phyloP scores from a whole-genome alignment of 2,329 filamentous ascomycete species.

The Fusarium nanum region DNA sequence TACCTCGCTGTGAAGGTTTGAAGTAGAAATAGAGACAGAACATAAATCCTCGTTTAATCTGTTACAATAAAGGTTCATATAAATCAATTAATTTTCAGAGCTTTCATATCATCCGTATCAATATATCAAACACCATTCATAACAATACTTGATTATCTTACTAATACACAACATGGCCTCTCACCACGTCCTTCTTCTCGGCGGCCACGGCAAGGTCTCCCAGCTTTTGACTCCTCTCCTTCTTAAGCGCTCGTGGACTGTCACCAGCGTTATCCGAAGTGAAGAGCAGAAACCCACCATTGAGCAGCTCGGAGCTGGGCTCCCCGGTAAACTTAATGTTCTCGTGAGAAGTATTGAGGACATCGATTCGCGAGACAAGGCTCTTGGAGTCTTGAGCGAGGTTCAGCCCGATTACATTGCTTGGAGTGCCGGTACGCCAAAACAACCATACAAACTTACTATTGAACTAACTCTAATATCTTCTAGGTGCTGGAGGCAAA shows the following conservation, averaged over 20 bases:
- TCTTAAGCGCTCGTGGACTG: conserved; percentile 77
- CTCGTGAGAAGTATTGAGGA: conserved; percentile 79
- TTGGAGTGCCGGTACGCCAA: conserved; percentile 71
- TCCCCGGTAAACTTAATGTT: conserved; percentile 74
- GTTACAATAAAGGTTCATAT: neutral
- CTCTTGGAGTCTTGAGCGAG: conserved; percentile 69
- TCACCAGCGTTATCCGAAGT: conserved; percentile 82
- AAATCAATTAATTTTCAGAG: neutral
- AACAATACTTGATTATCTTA: neutral
- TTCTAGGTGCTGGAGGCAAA: conserved; percentile 67
- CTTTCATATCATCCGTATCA: neutral
- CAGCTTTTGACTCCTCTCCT: conserved; percentile 81
- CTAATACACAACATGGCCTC: conserved; percentile 47
- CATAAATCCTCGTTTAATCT: conserved; percentile 7
- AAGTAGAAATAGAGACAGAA: neutral
- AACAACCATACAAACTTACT: neutral
- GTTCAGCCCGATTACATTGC: conserved; percentile 74
- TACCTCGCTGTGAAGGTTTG: neutral
- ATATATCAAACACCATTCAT: neutral
- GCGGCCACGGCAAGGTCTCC: conserved; percentile 84
- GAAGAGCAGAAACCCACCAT: conserved; percentile 75
- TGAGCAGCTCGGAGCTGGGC: conserved; percentile 67
- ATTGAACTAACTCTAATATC: conserved; percentile 16
- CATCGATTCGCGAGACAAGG: conserved; percentile 71
- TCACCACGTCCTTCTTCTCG: conserved; percentile 75